Conservation (phyloP, 257 asterid genomes). For the Nicotiana attenuata region DNA sequence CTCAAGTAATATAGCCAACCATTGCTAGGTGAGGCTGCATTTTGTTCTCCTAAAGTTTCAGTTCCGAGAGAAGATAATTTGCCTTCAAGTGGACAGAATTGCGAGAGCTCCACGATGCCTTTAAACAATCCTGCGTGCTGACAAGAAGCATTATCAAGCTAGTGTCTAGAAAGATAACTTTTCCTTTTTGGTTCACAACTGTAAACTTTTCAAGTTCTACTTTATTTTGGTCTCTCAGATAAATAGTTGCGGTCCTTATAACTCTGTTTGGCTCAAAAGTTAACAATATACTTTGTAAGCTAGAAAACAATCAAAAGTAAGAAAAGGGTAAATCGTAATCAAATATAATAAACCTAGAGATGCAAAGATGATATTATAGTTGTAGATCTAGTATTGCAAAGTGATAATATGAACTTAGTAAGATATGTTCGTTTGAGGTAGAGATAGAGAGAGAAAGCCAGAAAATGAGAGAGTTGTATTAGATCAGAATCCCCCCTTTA, state of each 20-base stretch:
- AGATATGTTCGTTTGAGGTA: no score
- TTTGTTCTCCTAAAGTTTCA: slow-evolving; percentile 23
- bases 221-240: not conserved
- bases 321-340: no score
- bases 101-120: slow-evolving; percentile 92
- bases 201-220: not conserved
- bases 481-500: no score
- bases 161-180: not conserved
- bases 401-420: no score
- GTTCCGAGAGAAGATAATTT: slow-evolving; percentile 41
- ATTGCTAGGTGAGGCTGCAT: slow-evolving; percentile 33
- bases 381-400: no score
- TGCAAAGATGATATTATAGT: no score
- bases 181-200: not conserved
- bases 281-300: no score
- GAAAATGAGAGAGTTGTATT: no score
- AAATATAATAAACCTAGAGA: no score
- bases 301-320: no score
- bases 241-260: not conserved
- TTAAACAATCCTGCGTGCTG: slow-evolving; percentile 94
- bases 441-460: no score
- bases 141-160: not conserved
- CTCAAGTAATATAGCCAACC: slow-evolving; percentile 91
- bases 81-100: slow-evolving; percentile 78
- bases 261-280: no score